Evolutionary conservation across 257 asterid species (phyloP).

Genomic region (Solanum pimpinellifolium): DNA sequence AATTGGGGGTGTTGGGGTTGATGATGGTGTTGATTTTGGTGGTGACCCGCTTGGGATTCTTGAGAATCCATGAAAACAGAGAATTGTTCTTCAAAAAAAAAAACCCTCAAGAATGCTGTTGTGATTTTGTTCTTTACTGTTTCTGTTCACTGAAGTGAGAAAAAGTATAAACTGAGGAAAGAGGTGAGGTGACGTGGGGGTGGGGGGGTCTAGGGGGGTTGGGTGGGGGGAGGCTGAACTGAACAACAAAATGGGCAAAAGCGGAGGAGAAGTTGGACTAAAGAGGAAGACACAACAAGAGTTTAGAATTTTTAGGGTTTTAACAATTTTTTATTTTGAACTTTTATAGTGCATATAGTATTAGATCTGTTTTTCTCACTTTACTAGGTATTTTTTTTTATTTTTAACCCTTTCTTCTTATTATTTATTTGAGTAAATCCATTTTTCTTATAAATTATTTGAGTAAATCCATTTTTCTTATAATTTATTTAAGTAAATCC

Average conservation of each 20-base stretch:
- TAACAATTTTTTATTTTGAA: not conserved
- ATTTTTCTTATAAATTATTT: not conserved
- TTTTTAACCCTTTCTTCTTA: not conserved
- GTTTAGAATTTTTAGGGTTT: not conserved
- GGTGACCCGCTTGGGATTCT: conserved; percentile 26
- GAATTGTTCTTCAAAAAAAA: not conserved
- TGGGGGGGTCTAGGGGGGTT: not conserved
- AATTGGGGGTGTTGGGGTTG: not conserved
- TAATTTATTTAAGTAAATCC: not conserved
- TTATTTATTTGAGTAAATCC: no score
- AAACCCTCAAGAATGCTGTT: not conserved
- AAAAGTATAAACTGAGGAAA: not conserved
- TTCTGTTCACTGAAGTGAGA: not conserved
- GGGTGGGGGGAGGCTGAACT: not conserved
- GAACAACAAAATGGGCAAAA: not conserved
- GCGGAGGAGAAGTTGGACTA: not conserved
- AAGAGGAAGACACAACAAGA: not conserved
- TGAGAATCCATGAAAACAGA: conserved; percentile 36
- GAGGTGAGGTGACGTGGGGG: not conserved
- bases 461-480: not conserved
- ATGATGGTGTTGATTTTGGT: conserved; percentile 12
- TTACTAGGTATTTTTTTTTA: not conserved
- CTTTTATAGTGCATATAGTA: not conserved
- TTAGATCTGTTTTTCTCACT: not conserved
- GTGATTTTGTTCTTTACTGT: not conserved